Evolutionary conservation across 2,329 filamentous ascomycete genomes (phyloP).

Genomic region (Grosmannia penicillata): DNA sequence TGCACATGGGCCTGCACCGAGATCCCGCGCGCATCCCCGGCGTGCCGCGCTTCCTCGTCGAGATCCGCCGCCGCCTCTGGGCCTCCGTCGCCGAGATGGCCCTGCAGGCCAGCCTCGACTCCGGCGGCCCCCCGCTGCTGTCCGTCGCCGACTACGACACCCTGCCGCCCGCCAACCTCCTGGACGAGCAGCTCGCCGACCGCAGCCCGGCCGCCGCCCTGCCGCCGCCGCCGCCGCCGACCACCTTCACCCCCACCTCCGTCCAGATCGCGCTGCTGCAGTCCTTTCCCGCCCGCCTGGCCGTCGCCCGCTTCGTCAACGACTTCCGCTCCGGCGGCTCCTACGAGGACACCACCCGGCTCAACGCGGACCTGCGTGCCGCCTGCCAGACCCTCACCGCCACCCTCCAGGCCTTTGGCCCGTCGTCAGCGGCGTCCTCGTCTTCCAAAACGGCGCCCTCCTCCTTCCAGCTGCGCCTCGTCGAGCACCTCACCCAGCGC

Average conservation of each 20-base stretch:
- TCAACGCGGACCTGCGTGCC: slow-evolving; percentile 28
- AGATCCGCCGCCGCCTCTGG: slow-evolving; percentile 37
- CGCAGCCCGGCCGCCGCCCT: background rate
- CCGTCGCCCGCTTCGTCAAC: slow-evolving; percentile 30
- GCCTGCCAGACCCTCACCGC: slow-evolving; percentile 20
- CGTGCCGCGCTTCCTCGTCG: slow-evolving; percentile 19
- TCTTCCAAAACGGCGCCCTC: slow-evolving; percentile 10
- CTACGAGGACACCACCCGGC: slow-evolving; percentile 31
- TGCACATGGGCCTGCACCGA: slow-evolving; percentile 35
- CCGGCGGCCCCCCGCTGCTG: slow-evolving; percentile 31
- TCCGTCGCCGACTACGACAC: slow-evolving; percentile 31
- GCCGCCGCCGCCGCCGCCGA: slow-evolving; percentile 17
- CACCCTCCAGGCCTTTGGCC: slow-evolving; percentile 16
- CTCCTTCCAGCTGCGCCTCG: slow-evolving; percentile 25
- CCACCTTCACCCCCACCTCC: slow-evolving; percentile 29
- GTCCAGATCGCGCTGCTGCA: slow-evolving; percentile 29
- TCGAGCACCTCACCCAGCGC: slow-evolving; percentile 28
- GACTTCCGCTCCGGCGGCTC: slow-evolving; percentile 25
- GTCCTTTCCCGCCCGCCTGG: slow-evolving; percentile 27
- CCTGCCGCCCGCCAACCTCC: slow-evolving; percentile 29
- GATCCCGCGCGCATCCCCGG: slow-evolving; percentile 26
- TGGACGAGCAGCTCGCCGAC: slow-evolving; percentile 30
- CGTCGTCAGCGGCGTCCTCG: background rate
- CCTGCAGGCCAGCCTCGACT: slow-evolving; percentile 28
- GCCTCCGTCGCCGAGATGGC: slow-evolving; percentile 33